Evolutionary conservation across 1,139 yeast species (phyloP), one percentile per base, ranked within the genome.

Genomic region (Pichia sp.): DNA sequence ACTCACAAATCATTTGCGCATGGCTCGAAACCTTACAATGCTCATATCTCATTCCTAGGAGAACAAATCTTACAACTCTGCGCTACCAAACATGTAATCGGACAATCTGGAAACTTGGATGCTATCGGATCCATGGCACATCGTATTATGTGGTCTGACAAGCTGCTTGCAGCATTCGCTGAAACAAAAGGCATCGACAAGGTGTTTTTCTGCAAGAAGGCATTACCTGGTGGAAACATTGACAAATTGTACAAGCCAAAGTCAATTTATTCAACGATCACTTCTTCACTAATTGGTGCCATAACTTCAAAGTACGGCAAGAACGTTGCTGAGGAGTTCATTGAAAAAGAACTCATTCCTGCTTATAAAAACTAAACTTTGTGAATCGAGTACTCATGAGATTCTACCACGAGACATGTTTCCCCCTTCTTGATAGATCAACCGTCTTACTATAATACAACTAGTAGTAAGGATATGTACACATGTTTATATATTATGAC

Each of bases 1-100:
- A 90, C 97, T 12, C 97, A 91, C 71, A 91, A 91, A 71, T 87
- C 96, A 41, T 91, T 90, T 74, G 95, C 95, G 8, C 95, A 88
- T 70, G 97, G 96, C 16, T 75, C 80, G 56, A 83, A 84, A 62
- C 96, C 97, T 19, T 88, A 85, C 69, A 91, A 91, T 69, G 96
- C 89, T 66, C 87, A 86, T 67, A 74, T 91, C 62, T 76, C 88
- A 25, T 78, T 85, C 48, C 72, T 88, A 70, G 98, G 98, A n/a
- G 71, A 80, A 41, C 87, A 86, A 66, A 74, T 86, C 61, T 71
- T 88, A 59, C 82, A 85, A 62, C 72, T 84, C 55, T 77, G 74
- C 60, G 74, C 84, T 39, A 76, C 83, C 44, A 77, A 82, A 58
- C 34, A 47, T 30, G 55, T 53, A 18, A 28, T 50, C 12, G 51